Evolutionary conservation across 2,329 filamentous ascomycete species (phyloP).

Genomic region (Ceratocystis colombiana): DNA sequence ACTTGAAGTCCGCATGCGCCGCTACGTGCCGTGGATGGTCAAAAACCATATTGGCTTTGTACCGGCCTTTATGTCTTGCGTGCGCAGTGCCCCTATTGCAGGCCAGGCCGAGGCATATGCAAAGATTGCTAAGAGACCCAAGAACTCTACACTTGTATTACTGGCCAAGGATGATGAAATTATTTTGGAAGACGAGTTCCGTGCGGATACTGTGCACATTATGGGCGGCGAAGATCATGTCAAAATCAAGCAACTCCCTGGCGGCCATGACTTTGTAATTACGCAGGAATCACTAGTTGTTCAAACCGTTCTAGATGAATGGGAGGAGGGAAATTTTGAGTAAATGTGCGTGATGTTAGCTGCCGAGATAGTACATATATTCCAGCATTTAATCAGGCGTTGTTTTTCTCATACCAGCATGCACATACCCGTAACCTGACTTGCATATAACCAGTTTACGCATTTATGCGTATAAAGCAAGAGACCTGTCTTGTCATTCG

Average conservation of each 20-base stretch:
- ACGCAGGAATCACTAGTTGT: conserved; percentile 20
- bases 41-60: conserved; percentile 48
- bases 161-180: conserved; percentile 45
- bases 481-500: background rate
- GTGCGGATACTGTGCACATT: conserved; percentile 41
- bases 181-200: conserved; percentile 43
- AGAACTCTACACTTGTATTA: conserved; percentile 42
- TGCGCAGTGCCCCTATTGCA: conserved; percentile 45
- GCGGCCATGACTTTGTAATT: conserved; percentile 49
- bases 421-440: background rate
- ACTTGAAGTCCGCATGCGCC: conserved; percentile 41
- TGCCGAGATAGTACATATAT: background rate
- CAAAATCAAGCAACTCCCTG: conserved; percentile 43
- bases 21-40: conserved; percentile 50
- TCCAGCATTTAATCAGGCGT: background rate
- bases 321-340: background rate
- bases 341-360: background rate
- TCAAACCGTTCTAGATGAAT: conserved; percentile 19
- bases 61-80: conserved; percentile 48
- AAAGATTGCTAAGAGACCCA: conserved; percentile 36
- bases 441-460: conserved; percentile 8
- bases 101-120: conserved; percentile 44
- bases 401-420: background rate
- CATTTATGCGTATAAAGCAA: background rate
- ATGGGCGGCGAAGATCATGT: conserved; percentile 42